phyloP scores from a whole-genome alignment of 2,329 filamentous ascomycete species.

The Elsinoe australis region DNA sequence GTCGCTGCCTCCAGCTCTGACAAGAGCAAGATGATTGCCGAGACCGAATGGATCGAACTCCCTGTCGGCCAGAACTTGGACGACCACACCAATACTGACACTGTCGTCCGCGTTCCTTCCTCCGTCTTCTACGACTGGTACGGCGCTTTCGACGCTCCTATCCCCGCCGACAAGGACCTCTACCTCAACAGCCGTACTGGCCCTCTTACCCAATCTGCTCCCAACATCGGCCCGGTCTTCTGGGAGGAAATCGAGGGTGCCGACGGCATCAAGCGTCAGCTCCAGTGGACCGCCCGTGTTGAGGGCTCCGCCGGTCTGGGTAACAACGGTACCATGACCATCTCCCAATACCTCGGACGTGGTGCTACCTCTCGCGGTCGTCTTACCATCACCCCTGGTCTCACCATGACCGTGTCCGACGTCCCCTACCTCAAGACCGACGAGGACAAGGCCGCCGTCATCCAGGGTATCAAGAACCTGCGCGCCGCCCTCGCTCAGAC shows the following conservation, averaged over 20 bases:
- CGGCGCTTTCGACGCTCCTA: slow-evolving; percentile 46
- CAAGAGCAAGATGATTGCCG: slow-evolving; percentile 37
- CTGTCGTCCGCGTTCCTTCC: slow-evolving; percentile 45
- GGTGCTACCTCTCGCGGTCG: slow-evolving; percentile 55
- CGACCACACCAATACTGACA: slow-evolving; percentile 51
- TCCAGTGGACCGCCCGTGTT: slow-evolving; percentile 60
- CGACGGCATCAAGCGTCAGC: slow-evolving; percentile 55
- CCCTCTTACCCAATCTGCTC: slow-evolving; percentile 56
- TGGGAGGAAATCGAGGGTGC: slow-evolving; percentile 51
- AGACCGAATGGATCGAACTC: slow-evolving; percentile 44
- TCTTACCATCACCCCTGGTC: slow-evolving; percentile 51
- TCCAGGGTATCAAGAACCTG: slow-evolving; percentile 55
- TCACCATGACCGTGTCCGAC: slow-evolving; percentile 44
- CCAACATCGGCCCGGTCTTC: slow-evolving; percentile 57
- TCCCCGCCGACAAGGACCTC: slow-evolving; percentile 33
- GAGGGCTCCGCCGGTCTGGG: slow-evolving; percentile 46
- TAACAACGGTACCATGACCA: slow-evolving; percentile 35
- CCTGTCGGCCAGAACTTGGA: slow-evolving; percentile 46
- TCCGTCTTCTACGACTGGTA: slow-evolving; percentile 59
- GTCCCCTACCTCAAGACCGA: slow-evolving; percentile 50
- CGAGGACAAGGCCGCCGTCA: slow-evolving; percentile 56
- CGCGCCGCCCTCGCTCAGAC: slow-evolving; percentile 48
- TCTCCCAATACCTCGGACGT: slow-evolving; percentile 54
- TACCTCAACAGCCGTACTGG: slow-evolving; percentile 46
- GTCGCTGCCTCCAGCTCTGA: slow-evolving; percentile 39